Base-by-base conservation (phyloP, 306 rosid species). In the Psophocarpus tetragonolobus region DNA sequence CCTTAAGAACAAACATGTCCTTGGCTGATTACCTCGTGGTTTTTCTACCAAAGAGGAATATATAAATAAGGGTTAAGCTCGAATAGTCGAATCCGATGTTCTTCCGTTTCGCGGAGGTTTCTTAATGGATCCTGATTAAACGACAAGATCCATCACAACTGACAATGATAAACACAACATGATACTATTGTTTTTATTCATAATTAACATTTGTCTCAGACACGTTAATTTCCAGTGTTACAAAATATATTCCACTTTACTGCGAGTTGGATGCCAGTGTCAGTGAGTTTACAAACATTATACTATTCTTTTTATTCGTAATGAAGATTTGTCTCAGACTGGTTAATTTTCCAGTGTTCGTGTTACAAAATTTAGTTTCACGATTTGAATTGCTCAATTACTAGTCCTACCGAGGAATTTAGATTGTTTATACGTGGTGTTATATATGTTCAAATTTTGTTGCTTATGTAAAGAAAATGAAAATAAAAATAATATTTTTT, bases 1-100 rank as follows among this genome's bases (percentile, higher is more conserved):
- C 12, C 9, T 39, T 13, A 8, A 73, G 60, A 27, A 47, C 4
- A 47, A 67, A 12, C 57, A 10, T 38, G 38, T 29, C 4, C 12
- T 60, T 68, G 71, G 60, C 42, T 66, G 74, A 71, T 38, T 61
- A 33, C 63, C 30, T 77, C 75, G 44, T 80, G 62, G 26, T 15
- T 78, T 72, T 65, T 58, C 50, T 41, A 45, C 18, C n/a, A 30
- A 29, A 81, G 8, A 72, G 44, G 71, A 68, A 79, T 68, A 50
- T 15, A 41, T 50, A 64, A 75, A 71, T 71, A 50, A 3, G 64
- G 12, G 15, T 12, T 58, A 51, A 58, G 51, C 3, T 67, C 6
- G 88, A 81, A 77, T 84, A 44, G 2, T 67, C 6, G 88, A 81
- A 77, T 84, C 83, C 83, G 1, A 81, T 81, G 88, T 73, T 77